These are phyloP conservation scores for Fusarium ramigenum DNA, from an alignment of 2,329 filamentous ascomycete species.

Conservation along the genomic window DNA sequence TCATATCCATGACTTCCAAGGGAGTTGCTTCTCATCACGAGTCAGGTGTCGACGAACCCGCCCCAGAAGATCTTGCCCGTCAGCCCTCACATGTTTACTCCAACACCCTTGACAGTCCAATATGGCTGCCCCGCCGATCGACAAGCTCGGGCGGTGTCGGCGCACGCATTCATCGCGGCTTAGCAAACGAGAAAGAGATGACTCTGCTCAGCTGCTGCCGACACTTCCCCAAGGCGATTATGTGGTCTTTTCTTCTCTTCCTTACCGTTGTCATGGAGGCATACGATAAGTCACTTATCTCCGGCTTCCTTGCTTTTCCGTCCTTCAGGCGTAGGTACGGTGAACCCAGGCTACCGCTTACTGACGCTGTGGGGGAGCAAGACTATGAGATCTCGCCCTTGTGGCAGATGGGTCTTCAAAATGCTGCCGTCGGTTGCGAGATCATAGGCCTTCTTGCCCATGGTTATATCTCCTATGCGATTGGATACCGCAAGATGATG, in stretches of 20 bases:
- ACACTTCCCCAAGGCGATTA: conserved; percentile 23
- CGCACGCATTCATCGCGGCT: neutral
- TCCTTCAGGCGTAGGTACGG: conserved; percentile 39
- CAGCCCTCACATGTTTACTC: neutral
- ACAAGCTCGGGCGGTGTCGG: conserved; percentile 11
- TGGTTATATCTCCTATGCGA: conserved; percentile 50
- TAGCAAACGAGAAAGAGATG: conserved; percentile 17
- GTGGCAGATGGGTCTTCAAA: neutral
- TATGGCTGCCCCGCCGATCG: conserved; percentile 10
- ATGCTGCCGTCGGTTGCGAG: neutral
- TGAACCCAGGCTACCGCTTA: neutral
- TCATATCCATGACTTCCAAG: neutral
- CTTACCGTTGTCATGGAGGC: conserved; percentile 29
- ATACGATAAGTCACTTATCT: conserved; percentile 9
- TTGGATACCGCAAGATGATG: conserved; percentile 50
- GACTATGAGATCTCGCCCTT: neutral
- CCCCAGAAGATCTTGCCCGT: neutral
- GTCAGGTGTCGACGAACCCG: too few species aligned
- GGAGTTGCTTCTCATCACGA: neutral
- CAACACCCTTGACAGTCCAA: neutral
- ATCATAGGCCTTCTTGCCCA: conserved; percentile 51
- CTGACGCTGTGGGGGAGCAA: neutral
- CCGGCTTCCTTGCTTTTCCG: conserved; percentile 4
- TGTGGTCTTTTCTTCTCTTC: conserved; percentile 23
- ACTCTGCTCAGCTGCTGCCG: conserved; percentile 6